Evolutionary conservation across 2,329 filamentous ascomycete species (phyloP), one percentile per base, ranked within the genome.

Genomic region (Penicillium sp.): DNA sequence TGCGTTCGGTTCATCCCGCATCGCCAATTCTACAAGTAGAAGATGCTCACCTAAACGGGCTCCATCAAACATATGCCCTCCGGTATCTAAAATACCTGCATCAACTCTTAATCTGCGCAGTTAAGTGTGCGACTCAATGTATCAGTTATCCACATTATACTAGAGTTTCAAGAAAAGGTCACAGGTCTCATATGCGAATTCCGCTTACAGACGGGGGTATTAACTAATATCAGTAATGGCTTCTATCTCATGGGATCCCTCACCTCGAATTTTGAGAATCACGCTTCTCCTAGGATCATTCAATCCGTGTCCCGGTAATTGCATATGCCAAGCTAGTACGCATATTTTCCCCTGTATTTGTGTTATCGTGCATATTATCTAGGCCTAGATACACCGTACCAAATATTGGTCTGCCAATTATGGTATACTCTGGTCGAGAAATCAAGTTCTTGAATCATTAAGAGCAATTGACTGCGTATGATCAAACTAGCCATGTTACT

Each of bases 1-100:
- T 46, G 29, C 19, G 38, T 56, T 50, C 38, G 53, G 53, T 42
- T 51, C 49, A 51, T 17, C n/a, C 49, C 48, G 27, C 25, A 51
- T 51, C 27, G 38, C 49, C 49, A 42, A 38, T 41, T 42, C 49
- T 50, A 17, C 13, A 35, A 15, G 33, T 35, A 35, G 33, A 35
- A 35, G 5, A 35, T 35, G 17, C 33, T 35, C 33, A 13, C 33
- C 13, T 35, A 17, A 2, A 35, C 13, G 15, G 13, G 3, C 29
- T 31, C 29, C 33, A 17, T 35, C 33, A 7, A 35, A 35, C 17
- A 35, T 35, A 35, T 35, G 15, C 6, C 33, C 13, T 35, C 13
- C 13, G 13, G 33, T 35, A 17, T 31, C 29, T 31, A 31, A 4
- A 3, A 35, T 35, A 15, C 33, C 33, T 35, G 33, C 6, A 13